These are phyloP conservation scores for Neocallimastix lanati DNA, from an alignment of 192 early-diverging fungal species.

Conservation along the genomic window DNA sequence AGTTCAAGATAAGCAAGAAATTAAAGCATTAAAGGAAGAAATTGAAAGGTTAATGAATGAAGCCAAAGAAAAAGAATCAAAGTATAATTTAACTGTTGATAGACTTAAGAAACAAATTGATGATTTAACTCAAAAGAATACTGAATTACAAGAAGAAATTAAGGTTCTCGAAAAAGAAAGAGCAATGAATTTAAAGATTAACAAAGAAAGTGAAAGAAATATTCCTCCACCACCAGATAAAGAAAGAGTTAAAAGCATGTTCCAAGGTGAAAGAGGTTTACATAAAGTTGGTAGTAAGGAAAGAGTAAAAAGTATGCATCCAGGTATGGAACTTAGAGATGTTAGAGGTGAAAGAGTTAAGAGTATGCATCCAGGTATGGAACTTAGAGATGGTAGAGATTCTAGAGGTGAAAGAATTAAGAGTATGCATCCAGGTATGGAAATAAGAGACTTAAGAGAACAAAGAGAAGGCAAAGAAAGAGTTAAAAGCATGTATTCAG, in stretches of 20 bases:
- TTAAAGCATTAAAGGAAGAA: conserved; percentile 13
- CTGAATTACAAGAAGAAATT: conserved; percentile 14
- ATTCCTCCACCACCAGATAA: not conserved
- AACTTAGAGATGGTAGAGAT: too few species aligned
- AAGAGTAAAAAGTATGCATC: too few species aligned
- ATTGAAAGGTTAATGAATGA: conserved; percentile 5
- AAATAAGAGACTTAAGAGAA: too few species aligned
- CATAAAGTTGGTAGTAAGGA: not conserved
- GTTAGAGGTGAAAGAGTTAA: too few species aligned
- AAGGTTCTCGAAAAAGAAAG: conserved; percentile 14
- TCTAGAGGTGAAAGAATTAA: too few species aligned
- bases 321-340: too few species aligned
- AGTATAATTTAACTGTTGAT: conserved; percentile 7
- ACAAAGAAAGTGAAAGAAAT: not conserved
- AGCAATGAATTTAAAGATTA: not conserved
- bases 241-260: not conserved
- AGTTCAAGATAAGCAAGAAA: conserved; percentile 15
- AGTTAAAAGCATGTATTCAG: too few species aligned
- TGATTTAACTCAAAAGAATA: conserved; percentile 11
- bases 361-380: not conserved
- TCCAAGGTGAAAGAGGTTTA: not conserved
- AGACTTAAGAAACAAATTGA: conserved; percentile 8
- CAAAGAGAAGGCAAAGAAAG: too few species aligned
- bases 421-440: too few species aligned
- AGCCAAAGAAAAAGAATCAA: conserved; percentile 8